Percentiles rank a stretch among this genome's conserved stretches.
Conservation (phyloP, 2,329 filamentous ascomycete genomes). For the Calonectria henricotiae region DNA sequence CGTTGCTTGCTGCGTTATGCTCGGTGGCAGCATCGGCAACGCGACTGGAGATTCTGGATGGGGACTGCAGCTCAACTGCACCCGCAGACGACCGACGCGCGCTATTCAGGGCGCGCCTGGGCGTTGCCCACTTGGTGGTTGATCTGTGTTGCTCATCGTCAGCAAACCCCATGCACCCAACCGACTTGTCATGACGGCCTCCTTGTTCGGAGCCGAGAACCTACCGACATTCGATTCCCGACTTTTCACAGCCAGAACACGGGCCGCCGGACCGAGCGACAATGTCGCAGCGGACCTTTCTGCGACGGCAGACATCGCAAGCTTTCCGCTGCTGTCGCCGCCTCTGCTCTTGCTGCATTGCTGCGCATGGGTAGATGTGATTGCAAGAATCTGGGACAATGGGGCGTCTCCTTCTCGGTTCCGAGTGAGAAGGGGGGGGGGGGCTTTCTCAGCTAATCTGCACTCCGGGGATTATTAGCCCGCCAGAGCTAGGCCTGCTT, state of each 20-base stretch:
- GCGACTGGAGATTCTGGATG: slow-evolving; percentile 2
- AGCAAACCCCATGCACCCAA: slow-evolving; percentile 3
- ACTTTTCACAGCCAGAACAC: slow-evolving; percentile 50
- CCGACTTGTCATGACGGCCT: not conserved
- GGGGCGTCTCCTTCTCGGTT: not conserved
- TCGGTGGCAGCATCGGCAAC: not conserved
- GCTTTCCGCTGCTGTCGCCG: slow-evolving; percentile 55
- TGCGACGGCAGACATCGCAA: slow-evolving; percentile 49
- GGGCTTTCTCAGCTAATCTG: not conserved
- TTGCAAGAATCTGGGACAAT: not conserved
- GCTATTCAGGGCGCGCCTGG: slow-evolving; percentile 36
- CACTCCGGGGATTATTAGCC: slow-evolving; percentile 17
- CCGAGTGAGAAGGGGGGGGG: not conserved
- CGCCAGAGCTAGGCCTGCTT: not conserved
- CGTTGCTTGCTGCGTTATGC: not conserved
- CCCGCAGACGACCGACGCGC: slow-evolving; percentile 30
- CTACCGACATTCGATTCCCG: slow-evolving; percentile 50
- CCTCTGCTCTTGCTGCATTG: slow-evolving; percentile 27
- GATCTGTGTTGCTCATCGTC: slow-evolving; percentile 38
- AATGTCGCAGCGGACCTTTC: slow-evolving; percentile 51
- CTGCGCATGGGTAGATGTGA: not conserved
- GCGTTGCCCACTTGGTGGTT: slow-evolving; percentile 48
- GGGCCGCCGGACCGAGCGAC: slow-evolving; percentile 41
- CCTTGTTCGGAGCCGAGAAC: slow-evolving; percentile 43
- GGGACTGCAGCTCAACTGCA: not conserved